Evolutionary conservation across 495 filamentous ascomycete genomes (phyloP), one percentile per base, ranked within the genome.

Genomic region (Penicillium odoratum): DNA sequence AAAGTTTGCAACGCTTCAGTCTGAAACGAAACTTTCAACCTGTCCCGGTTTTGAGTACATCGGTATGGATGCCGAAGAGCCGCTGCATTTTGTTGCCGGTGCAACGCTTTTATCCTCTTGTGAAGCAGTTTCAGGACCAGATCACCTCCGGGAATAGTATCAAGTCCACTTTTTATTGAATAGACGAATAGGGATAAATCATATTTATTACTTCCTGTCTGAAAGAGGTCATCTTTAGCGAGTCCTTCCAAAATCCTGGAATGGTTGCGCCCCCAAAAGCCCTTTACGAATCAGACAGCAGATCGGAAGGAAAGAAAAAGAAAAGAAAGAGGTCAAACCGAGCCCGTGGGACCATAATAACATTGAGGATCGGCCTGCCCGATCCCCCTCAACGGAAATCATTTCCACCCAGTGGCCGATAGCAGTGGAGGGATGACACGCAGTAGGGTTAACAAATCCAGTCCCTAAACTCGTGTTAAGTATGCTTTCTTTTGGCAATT

Each of bases 11-110:
- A 42, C 26, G 36, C 38, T 43, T 59, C 61, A 57, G 61, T 67
- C 59, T 69, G 64, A 67, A 67, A 67, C 61, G 25, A 42, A 46
- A 56, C 11, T 48, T 16, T 36, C 29, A 55, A 33, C 51, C 21
- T 45, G 51, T 49, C 49, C 33, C 25, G n/a, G 4, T 34, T 40
- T 28, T 21, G 21, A 21, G 21, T 21, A 21, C 10, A 28, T 21
- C 57, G 60, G 44, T 38, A 51, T 45, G 40, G 48, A 56, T 65
- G 29, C 59, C 61, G 59, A 58, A 58, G 52, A 33, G 57, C 53
- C 55, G 34, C 59, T 57, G 55, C 43, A 59, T 15, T 38, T 30
- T 21, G 67, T 69, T 65, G 55, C 67, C 57, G 13, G 42, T 47
- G 57, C 67, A 69, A 69, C 67, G 13, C 34, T 40, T 33, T 34